These are phyloP conservation scores for Fraxinus nigra DNA, from an alignment of 305 asterid genomes.

Conservation along the genomic window DNA sequence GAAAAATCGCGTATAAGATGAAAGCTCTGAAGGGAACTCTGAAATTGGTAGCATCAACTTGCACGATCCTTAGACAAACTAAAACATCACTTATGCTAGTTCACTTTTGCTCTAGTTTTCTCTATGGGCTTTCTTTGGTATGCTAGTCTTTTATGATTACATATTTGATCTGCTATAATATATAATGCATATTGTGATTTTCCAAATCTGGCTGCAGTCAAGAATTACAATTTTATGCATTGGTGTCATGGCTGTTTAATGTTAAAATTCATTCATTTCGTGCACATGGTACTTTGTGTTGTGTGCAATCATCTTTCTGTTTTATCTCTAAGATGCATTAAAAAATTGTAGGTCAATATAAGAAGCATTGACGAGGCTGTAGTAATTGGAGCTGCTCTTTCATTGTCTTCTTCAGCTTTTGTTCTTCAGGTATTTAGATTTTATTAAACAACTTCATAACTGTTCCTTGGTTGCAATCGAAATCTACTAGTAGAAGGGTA, in stretches of 20 bases:
- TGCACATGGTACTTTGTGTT: background rate
- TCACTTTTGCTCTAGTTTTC: background rate
- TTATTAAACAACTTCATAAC: slow-evolving; percentile 6
- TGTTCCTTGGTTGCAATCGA: background rate
- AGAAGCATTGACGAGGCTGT: slow-evolving; percentile 97
- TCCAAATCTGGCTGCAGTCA: background rate
- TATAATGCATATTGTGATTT: background rate
- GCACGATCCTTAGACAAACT: background rate
- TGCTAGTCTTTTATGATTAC: background rate
- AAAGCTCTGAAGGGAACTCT: background rate
- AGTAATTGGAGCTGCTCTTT: slow-evolving; percentile 97
- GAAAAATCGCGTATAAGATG: background rate
- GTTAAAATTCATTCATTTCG: background rate
- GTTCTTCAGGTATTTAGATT: slow-evolving; percentile 81
- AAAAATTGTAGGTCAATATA: slow-evolving; percentile 73
- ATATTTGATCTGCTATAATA: background rate
- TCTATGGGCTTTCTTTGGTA: background rate
- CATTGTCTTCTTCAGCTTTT: slow-evolving; percentile 95
- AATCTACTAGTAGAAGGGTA: background rate
- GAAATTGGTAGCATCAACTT: background rate
- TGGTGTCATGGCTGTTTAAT: background rate
- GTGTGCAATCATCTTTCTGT: slow-evolving; percentile 15
- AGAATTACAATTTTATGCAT: background rate
- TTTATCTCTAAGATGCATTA: slow-evolving; percentile 14
- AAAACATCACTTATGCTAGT: background rate